Percentiles rank a stretch among this genome's conserved stretches.
These are phyloP conservation scores for Trifolium fragiferum DNA, from an alignment of 306 rosid species.

Conservation along the genomic window DNA sequence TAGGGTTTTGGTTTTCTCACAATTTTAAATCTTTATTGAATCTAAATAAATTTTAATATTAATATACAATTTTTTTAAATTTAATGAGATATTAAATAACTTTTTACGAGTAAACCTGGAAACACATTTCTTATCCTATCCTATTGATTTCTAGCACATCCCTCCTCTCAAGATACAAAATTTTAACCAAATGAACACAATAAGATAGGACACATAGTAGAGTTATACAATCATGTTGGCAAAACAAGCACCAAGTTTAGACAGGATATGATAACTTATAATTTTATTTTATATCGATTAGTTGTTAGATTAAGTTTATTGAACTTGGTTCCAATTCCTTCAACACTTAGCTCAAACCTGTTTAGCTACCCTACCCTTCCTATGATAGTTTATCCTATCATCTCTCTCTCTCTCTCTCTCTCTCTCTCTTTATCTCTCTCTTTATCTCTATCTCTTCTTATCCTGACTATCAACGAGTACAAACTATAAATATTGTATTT, in stretches of 20 bases:
- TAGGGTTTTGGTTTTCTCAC: not conserved
- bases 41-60: not conserved
- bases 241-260: not conserved
- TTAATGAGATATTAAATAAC: not conserved
- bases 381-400: not conserved
- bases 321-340: no score
- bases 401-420: not conserved
- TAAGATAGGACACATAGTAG: not conserved
- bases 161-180: not conserved
- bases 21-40: not conserved
- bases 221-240: not conserved
- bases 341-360: no score
- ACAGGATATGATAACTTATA: not conserved
- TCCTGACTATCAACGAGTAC: not conserved
- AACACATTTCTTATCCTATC: not conserved
- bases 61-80: not conserved
- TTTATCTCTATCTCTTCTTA: not conserved
- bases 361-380: no score
- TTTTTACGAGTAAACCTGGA: not conserved
- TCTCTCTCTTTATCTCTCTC: no score
- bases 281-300: no score
- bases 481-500: not conserved
- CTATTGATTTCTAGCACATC: not conserved
- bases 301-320: no score
- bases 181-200: not conserved